Evolutionary conservation across 768 basidiomycete species (phyloP).

Genomic region (Collybia sordida): DNA sequence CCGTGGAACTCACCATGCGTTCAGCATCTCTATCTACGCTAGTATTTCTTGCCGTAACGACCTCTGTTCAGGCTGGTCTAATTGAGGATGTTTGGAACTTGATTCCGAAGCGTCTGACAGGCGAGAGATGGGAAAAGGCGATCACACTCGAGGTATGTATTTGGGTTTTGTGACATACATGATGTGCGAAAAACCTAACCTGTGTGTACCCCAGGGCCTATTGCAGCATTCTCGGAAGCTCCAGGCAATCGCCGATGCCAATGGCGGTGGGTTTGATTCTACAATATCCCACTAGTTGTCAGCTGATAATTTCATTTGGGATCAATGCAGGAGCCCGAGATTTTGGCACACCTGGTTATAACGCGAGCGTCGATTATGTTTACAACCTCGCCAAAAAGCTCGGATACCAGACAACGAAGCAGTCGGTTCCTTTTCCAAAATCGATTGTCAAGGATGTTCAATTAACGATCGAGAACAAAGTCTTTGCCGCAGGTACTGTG

Average conservation of each 20-base stretch:
- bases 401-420: constrained; percentile 24
- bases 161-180: not conserved
- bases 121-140: constrained; percentile 1
- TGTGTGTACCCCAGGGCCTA: constrained; percentile 8
- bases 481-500: constrained; percentile 15
- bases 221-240: constrained; percentile 17
- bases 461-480: constrained; percentile 8
- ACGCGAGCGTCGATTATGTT: constrained; percentile 28
- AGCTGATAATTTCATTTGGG: too few relatives aligned
- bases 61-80: too few relatives aligned
- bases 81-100: not conserved
- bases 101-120: not conserved
- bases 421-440: constrained; percentile 26
- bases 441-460: constrained; percentile 8
- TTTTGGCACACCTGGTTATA: constrained; percentile 28
- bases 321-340: constrained; percentile 13
- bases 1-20: too few relatives aligned
- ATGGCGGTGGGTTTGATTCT: too few relatives aligned
- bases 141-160: not conserved
- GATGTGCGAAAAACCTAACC: not conserved
- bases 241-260: constrained; percentile 5
- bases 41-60: too few relatives aligned
- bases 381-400: constrained; percentile 22
- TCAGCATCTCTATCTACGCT: too few relatives aligned
- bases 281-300: too few relatives aligned